Conservation (phyloP, 2,329 filamentous ascomycete genomes). For the Neofusicoccum sp. region DNA sequence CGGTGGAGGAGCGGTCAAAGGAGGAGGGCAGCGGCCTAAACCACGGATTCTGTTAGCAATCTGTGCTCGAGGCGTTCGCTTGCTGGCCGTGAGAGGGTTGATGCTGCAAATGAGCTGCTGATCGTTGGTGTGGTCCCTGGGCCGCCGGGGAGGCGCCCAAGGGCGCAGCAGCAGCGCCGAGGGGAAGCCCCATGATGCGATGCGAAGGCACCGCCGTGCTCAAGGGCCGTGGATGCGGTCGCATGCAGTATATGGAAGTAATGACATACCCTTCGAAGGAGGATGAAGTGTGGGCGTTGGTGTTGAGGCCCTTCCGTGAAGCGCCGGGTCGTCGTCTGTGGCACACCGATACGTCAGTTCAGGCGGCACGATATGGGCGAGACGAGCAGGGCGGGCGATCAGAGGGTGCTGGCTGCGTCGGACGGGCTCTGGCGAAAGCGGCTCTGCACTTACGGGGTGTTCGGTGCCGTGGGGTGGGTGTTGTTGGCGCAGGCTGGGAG, state of each 20-base stretch:
- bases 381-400: not conserved
- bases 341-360: slow-evolving; percentile 23
- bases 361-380: slow-evolving; percentile 4
- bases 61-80: not conserved
- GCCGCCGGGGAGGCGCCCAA: slow-evolving; percentile 32
- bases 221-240: slow-evolving; percentile 26
- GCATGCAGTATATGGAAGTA: slow-evolving; percentile 30
- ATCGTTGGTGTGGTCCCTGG: slow-evolving; percentile 25
- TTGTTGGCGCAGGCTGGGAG: slow-evolving; percentile 15
- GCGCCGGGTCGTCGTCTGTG: slow-evolving; percentile 32
- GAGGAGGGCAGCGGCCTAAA: slow-evolving; percentile 27
- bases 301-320: slow-evolving; percentile 35
- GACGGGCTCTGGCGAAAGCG: slow-evolving; percentile 3
- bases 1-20: slow-evolving; percentile 30
- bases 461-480: not conserved
- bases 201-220: slow-evolving; percentile 22
- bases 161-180: slow-evolving; percentile 28
- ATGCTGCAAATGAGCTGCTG: slow-evolving; percentile 13
- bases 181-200: slow-evolving; percentile 19
- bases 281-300: slow-evolving; percentile 28
- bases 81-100: not conserved
- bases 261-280: slow-evolving; percentile 31
- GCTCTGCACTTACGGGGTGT: not conserved
- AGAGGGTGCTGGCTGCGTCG: not conserved
- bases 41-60: slow-evolving; percentile 15